Evolutionary conservation across 106 monocot genomes (phyloP).

Genomic region (Triglochin maritima): DNA sequence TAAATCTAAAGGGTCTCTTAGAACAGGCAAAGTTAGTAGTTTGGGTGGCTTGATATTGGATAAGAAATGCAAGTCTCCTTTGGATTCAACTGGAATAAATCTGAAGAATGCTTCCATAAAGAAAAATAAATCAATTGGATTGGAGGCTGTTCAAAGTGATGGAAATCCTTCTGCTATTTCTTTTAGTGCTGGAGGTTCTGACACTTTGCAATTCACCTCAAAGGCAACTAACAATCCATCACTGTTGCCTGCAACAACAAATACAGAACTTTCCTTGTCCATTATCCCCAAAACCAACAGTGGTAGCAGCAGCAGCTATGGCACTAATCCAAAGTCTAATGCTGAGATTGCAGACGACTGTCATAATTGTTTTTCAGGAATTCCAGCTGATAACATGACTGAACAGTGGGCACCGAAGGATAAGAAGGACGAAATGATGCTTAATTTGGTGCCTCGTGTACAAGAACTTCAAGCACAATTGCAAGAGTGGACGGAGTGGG

Average conservation of each 20-base stretch:
- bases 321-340: neutral
- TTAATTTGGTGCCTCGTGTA: slow-evolving; percentile 35
- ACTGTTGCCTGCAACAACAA: slow-evolving; percentile 20
- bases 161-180: slow-evolving; percentile 9
- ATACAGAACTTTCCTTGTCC: slow-evolving; percentile 68
- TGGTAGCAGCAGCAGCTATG: neutral
- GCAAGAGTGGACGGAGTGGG: slow-evolving; percentile 76
- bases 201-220: slow-evolving; percentile 3
- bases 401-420: slow-evolving; percentile 38
- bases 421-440: slow-evolving; percentile 51
- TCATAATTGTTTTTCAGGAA: slow-evolving; percentile 4
- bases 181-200: slow-evolving; percentile 19
- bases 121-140: slow-evolving; percentile 28
- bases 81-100: slow-evolving; percentile 25
- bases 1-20: slow-evolving; percentile 48
- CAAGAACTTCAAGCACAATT: slow-evolving; percentile 49
- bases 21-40: slow-evolving; percentile 37
- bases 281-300: slow-evolving; percentile 27
- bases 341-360: slow-evolving; percentile 10
- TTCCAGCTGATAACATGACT: slow-evolving; percentile 19
- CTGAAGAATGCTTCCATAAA: slow-evolving; percentile 43
- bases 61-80: slow-evolving; percentile 40
- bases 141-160: slow-evolving; percentile 13
- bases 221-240: slow-evolving; percentile 1
- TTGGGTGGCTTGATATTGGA: slow-evolving; percentile 33